Evolutionary conservation across 441 rosid genomes (phyloP), one percentile per base, ranked within the genome.

Genomic region (Adansonia madagascariensis): DNA sequence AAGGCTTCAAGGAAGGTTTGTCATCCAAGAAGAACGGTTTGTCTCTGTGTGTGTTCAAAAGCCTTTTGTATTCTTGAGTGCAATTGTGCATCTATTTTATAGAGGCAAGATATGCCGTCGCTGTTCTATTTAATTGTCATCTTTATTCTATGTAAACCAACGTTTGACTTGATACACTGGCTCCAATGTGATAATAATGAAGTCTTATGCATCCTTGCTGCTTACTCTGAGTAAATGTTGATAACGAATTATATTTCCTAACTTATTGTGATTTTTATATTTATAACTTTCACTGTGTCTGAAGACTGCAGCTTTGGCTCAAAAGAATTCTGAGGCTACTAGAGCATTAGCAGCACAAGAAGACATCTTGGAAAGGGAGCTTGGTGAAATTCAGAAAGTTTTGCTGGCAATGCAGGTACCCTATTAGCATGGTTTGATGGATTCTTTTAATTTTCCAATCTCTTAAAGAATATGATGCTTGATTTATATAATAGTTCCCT

Each of bases 371-470:
- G 98, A 95, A 77, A 92, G 88, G 85, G 98, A 95, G 87, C 90
- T 95, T 70, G 90, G 88, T 63, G 98, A 92, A 85, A 88, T 88
- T 84, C 99, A 93, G 70, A 93, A 91, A 82, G 95, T 95, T 44
- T 80, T 95, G 81, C 84, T 95, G 75, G 98, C 97, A 83, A 93
- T 95, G 98, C 99, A 91, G 97, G 99, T 91, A 80, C 44, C 73
- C 59, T 43, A 20, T 31, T 57, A n/a, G 12, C 39, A 60, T 75
- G 39, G 57, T 46, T 66, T 41, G 53, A 46, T 70, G 79, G 24
- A 41, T 64, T 74, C 12, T 69, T 75, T 12, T 65, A 4, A 4
- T 39, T 55, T 17, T 70, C 11, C 31, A 27, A 1, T 27, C 31
- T 27, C 31, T 27, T 27, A 27, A 27, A 27, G 31, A 5, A 10